These are phyloP conservation scores for Solanum sejunctum DNA, from an alignment of 257 asterid species.

Conservation along the genomic window DNA sequence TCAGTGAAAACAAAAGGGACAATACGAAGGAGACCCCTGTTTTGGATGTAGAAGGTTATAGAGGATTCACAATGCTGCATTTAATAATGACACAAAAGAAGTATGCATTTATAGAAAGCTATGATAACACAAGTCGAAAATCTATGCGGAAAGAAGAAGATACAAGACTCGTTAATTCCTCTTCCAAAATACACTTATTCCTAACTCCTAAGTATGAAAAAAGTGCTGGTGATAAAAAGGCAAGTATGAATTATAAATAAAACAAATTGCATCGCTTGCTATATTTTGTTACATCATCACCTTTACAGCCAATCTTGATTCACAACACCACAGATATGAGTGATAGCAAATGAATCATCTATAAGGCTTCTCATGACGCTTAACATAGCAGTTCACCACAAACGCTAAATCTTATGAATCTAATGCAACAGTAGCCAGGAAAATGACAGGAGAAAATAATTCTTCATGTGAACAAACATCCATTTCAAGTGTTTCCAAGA, in stretches of 20 bases:
- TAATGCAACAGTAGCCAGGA: neutral
- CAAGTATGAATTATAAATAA: neutral
- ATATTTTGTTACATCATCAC: neutral
- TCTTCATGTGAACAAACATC: neutral
- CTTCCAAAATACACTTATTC: neutral
- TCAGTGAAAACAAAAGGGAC: neutral
- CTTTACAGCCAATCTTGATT: neutral
- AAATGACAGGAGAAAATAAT: neutral
- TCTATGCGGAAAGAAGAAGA: neutral
- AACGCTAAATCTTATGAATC: neutral
- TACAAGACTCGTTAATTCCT: neutral
- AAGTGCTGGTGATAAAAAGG: neutral
- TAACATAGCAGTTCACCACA: neutral
- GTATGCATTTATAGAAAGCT: neutral
- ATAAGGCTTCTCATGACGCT: neutral
- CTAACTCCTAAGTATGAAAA: neutral
- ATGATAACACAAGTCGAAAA: neutral
- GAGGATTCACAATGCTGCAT: neutral
- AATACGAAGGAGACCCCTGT: neutral
- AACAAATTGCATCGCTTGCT: neutral
- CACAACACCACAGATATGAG: neutral
- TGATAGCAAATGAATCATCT: neutral
- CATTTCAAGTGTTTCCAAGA: neutral
- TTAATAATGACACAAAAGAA: neutral
- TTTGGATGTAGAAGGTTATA: neutral